Base-by-base conservation (phyloP, 2,329 filamentous ascomycete genomes). In the Amesomyces nigricolor region DNA sequence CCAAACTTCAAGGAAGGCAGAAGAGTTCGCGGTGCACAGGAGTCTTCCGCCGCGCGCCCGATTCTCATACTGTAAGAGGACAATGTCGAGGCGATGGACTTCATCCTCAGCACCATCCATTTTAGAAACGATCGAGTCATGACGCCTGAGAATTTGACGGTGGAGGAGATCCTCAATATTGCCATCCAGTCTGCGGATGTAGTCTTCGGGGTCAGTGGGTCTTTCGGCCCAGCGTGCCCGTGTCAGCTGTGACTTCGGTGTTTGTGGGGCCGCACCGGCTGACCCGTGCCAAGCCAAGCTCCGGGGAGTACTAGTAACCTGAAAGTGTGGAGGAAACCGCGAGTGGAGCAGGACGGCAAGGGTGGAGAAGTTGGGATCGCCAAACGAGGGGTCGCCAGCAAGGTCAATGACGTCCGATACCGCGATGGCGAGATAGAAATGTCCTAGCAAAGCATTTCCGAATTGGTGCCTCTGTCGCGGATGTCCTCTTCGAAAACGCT, bases 91-190 rank as follows among this genome's bases (percentile, higher is more conserved):
- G 51, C 51, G 1, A 54, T 54, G 51, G 45, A 49, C 45, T 48
- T 54, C 19, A 49, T 54, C 19, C 29, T 54, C 4, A 54, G 51
- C 19, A 19, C 1, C 45, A 11, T 54, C 10, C 39, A 54, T n/a
- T 29, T 13, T 19, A 29, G 17, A 13, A 8, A 6, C 5, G 13
- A 29, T 11, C 10, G 39, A 9, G 17, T 22, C 38, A 29, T 26
- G 22, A 26, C 2, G 6, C 4, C 22, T 26, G 22, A 26, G 4
- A 26, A 26, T 6, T 26, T 26, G 4, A 26, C 22, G 22, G 22
- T 4, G 22, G 22, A 26, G 4, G 22, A 26, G 22, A 26, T 26
- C 22, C 38, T 58, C 22, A 58, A 70, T 22, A 68, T 70, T 30
- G 53, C 60, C 4, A 57, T 61, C 17, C 61, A 70, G 22, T 26